phyloP scores from a whole-genome alignment of 495 filamentous ascomycete genomes.

The Neurospora tetraspora region DNA sequence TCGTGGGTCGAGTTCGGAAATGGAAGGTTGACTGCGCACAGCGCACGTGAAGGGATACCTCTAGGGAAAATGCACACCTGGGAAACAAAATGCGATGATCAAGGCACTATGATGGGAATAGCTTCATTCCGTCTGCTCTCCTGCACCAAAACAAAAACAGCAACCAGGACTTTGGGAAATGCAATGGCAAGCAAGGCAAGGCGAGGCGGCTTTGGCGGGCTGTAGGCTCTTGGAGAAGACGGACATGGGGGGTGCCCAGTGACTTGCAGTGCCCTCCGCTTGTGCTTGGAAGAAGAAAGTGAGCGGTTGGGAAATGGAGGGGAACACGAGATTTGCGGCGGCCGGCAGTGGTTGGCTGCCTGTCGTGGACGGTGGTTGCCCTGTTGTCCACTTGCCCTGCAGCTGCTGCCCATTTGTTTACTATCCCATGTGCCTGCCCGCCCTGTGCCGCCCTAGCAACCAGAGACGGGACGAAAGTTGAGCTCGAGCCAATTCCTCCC shows the following conservation, averaged over 20 bases:
- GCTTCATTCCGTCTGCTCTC: neutral
- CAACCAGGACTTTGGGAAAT: neutral
- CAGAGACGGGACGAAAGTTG: neutral
- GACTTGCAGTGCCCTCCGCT: neutral
- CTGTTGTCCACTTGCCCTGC: neutral
- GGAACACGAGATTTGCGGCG: neutral
- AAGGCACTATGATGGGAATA: conserved; percentile 1
- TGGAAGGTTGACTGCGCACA: conserved; percentile 3
- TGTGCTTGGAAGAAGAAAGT: neutral
- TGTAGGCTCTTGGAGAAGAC: neutral
- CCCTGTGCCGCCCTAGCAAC: neutral
- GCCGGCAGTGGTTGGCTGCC: neutral
- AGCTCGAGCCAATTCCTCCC: neutral
- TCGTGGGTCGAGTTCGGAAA: neutral
- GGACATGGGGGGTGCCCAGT: neutral
- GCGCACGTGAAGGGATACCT: conserved; percentile 1
- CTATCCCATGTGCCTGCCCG: neutral
- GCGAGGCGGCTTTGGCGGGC: neutral
- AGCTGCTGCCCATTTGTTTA: neutral
- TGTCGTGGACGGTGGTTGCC: neutral
- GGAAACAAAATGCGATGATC: neutral
- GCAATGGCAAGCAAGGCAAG: neutral
- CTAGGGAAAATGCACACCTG: neutral
- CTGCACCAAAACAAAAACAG: neutral
- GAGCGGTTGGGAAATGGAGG: neutral